These are phyloP conservation scores for Mallotus japonicus DNA, from an alignment of 441 rosid genomes.

Conservation along the genomic window DNA sequence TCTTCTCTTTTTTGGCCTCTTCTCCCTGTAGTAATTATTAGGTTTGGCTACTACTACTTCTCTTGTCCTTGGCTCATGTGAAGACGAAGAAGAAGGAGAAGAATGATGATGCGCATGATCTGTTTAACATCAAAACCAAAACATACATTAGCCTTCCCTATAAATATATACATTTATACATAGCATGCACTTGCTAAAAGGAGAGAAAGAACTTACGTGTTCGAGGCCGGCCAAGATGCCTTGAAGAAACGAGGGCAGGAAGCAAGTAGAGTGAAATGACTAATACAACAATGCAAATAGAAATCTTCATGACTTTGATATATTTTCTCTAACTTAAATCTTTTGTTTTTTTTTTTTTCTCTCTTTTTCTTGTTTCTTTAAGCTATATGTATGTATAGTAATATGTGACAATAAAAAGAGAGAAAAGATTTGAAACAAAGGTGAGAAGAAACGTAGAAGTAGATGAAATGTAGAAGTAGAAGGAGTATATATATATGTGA, in stretches of 20 bases:
- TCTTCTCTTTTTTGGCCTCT: conserved; percentile 25
- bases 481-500: not conserved
- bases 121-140: conserved; percentile 3
- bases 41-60: conserved; percentile 20
- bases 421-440: not conserved
- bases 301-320: conserved; percentile 37
- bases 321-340: not conserved
- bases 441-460: not conserved
- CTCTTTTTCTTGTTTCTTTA: not conserved
- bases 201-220: conserved; percentile 30
- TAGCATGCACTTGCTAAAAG: not conserved
- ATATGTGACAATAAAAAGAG: not conserved
- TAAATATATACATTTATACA: not conserved
- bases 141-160: not conserved
- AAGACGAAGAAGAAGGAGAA: not conserved
- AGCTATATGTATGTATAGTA: no score
- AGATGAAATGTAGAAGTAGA: not conserved
- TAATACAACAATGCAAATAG: conserved; percentile 22
- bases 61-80: not conserved
- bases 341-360: not conserved
- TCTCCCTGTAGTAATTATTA: conserved; percentile 32
- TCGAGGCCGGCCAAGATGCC: conserved; percentile 35
- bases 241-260: conserved; percentile 29
- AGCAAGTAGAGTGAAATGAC: conserved; percentile 25
- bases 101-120: conserved; percentile 36